Evolutionary conservation across 225 moss, liverwort and hornwort genomes (phyloP).

Genomic region (Polytrichum formosum): DNA sequence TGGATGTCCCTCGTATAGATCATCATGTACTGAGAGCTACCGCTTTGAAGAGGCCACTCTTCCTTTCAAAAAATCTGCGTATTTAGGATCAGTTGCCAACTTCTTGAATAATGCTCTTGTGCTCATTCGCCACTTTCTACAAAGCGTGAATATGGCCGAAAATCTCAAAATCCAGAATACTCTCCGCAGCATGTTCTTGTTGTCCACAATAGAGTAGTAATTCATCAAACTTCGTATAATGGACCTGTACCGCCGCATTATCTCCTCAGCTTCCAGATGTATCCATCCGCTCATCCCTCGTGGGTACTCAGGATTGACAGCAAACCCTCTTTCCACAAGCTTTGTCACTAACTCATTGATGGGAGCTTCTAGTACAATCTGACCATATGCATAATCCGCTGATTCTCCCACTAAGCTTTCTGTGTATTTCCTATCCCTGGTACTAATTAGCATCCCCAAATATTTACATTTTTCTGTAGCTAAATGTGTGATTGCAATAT

Average conservation of each 20-base stretch:
- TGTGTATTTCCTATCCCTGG: constrained; percentile 38
- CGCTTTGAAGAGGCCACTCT: constrained; percentile 15
- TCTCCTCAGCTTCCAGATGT: constrained; percentile 49
- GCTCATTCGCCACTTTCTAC: constrained; percentile 60
- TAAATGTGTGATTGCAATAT: constrained; percentile 35
- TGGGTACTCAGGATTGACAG: constrained; percentile 41
- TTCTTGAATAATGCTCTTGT: constrained; percentile 55
- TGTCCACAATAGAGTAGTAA: constrained; percentile 57
- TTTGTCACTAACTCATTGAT: constrained; percentile 50
- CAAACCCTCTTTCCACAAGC: constrained; percentile 56
- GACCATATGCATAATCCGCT: constrained; percentile 31
- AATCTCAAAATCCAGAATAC: constrained; percentile 60
- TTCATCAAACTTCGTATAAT: constrained; percentile 33
- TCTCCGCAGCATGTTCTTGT: constrained; percentile 60
- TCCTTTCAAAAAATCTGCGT: constrained; percentile 42
- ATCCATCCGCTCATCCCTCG: constrained; percentile 68
- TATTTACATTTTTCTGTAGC: constrained; percentile 41
- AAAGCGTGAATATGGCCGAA: constrained; percentile 63
- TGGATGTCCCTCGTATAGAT: too few relatives aligned
- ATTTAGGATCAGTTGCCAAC: constrained; percentile 29
- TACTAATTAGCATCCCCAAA: constrained; percentile 40
- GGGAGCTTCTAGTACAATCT: constrained; percentile 54
- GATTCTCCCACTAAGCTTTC: constrained; percentile 39
- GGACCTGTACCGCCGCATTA: constrained; percentile 44
- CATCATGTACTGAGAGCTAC: constrained; percentile 2